These are phyloP conservation scores for Zea mays DNA, from an alignment of 176 grass and related monocot species.

Conservation along the genomic window DNA sequence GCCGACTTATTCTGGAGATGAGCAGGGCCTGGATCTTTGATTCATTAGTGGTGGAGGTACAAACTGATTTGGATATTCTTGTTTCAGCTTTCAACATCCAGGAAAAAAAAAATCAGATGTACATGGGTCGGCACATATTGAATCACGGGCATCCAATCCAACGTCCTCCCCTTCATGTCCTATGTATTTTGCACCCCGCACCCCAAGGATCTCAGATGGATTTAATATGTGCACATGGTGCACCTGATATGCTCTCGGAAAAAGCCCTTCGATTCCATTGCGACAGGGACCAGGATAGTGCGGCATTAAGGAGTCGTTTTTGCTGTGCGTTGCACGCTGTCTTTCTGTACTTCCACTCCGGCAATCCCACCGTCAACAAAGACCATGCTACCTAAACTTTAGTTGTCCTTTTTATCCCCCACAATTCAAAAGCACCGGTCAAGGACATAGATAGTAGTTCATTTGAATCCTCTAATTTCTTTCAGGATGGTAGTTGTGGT, in stretches of 20 bases:
- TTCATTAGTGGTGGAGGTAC: too few relatives aligned
- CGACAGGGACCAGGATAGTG: slow-evolving; percentile 18
- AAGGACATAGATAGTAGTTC: not conserved
- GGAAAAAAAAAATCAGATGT: not conserved
- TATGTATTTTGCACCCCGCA: too few relatives aligned
- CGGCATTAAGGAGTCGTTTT: slow-evolving; percentile 26
- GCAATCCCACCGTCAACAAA: not conserved
- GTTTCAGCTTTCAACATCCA: not conserved
- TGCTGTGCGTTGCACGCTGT: not conserved
- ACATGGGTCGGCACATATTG: too few relatives aligned
- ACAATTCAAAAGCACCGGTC: not conserved
- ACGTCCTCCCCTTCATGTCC: too few relatives aligned
- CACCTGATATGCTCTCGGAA: too few relatives aligned
- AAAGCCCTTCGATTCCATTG: not conserved
- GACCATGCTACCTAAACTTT: not conserved
- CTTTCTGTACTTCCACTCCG: not conserved
- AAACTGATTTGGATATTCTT: not conserved
- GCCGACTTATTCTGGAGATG: not conserved
- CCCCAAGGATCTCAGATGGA: too few relatives aligned
- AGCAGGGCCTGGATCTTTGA: slow-evolving; percentile 18
- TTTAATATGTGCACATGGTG: too few relatives aligned
- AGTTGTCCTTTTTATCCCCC: not conserved
- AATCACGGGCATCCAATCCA: too few relatives aligned
- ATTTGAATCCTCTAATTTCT: slow-evolving; percentile 8
- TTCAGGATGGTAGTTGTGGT: not conserved